Base-by-base conservation (phyloP, 2,329 filamentous ascomycete species). In the Aspergillus vadensis region DNA sequence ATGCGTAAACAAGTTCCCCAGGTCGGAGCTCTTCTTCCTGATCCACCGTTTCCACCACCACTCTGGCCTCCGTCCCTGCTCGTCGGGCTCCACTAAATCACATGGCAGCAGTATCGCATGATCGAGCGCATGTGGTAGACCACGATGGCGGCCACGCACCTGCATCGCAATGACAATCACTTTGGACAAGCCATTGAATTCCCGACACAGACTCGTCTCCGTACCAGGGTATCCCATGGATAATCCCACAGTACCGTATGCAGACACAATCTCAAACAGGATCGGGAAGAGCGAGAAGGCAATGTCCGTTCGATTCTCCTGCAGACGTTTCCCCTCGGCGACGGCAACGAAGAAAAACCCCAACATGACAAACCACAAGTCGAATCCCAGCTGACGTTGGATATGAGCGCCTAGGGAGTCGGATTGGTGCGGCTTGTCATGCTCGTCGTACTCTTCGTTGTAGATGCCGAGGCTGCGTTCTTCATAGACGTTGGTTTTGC, bases 311-410 rank as follows among this genome's bases (percentile, higher is more conserved):
- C 76, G 51, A 38, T 49, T 80, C 66, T 85, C 84, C 70, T 89
- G 82, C 7, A 98, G 81, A 14, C 87, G 85, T 4, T 70, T 59
- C 2, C 92, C 92, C 77, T 98, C 94, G 23, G 89, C 87, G 67
- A 98, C 95, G 61, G 89, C 85, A 69, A 98, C 89, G 72, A 97
- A 86, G 79, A 98, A 98, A 69, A 95, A 87, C 1, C 93, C 94
- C 17, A 97, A 76, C 73, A 96, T 96, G 61, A 98, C 89, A 71
- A 91, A 98, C 94, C 94, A 98, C 76, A 98, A 77, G 77, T 98
- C 94, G 80, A 97, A 98, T 30, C 92, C 96, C 25, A 98, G 84
- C 76, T 98, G 94, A 47, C 90, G 87, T 49, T 94, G 90, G 72
- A 98, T 83, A 85, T 98, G 94, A 32, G 90, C 88, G 2, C 91